A percentile compares a stretch with the other conserved stretches of the same genome.
These are phyloP conservation scores for Neckera pumila DNA, from an alignment of 225 moss, liverwort and hornwort species.

Conservation along the genomic window DNA sequence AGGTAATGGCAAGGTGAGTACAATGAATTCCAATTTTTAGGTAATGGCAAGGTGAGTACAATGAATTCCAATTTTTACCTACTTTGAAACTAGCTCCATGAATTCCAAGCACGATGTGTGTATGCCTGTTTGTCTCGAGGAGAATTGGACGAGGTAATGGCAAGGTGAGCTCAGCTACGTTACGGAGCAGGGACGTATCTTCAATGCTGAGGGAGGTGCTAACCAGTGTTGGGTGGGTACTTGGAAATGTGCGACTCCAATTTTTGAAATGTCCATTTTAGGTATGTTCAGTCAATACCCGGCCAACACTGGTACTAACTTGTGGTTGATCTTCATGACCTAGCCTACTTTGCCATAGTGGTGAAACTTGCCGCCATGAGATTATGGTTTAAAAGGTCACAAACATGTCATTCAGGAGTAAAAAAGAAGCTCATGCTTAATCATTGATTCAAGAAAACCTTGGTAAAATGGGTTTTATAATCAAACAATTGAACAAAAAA, in stretches of 20 bases:
- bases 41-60: too few species aligned
- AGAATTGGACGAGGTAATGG: too few species aligned
- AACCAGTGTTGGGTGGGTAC: background rate
- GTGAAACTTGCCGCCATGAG: background rate
- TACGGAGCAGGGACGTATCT: too few species aligned
- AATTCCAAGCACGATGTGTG: too few species aligned
- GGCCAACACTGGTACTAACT: background rate
- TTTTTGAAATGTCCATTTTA: background rate
- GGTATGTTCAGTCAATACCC: background rate
- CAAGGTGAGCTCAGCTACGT: too few species aligned
- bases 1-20: too few species aligned
- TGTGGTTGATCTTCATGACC: background rate
- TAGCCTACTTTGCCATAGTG: background rate
- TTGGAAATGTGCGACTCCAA: background rate
- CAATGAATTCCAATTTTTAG: too few species aligned
- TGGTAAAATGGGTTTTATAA: background rate
- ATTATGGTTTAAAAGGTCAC: background rate
- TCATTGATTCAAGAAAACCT: background rate
- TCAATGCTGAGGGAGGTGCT: background rate
- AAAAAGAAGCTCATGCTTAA: too few species aligned
- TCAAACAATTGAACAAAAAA: background rate
- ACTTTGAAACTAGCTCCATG: too few species aligned
- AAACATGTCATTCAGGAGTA: background rate
- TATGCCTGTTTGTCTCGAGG: too few species aligned
- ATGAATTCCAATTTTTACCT: too few species aligned